Conservation (phyloP, 495 filamentous ascomycete species). For the Podospora appendiculata region DNA sequence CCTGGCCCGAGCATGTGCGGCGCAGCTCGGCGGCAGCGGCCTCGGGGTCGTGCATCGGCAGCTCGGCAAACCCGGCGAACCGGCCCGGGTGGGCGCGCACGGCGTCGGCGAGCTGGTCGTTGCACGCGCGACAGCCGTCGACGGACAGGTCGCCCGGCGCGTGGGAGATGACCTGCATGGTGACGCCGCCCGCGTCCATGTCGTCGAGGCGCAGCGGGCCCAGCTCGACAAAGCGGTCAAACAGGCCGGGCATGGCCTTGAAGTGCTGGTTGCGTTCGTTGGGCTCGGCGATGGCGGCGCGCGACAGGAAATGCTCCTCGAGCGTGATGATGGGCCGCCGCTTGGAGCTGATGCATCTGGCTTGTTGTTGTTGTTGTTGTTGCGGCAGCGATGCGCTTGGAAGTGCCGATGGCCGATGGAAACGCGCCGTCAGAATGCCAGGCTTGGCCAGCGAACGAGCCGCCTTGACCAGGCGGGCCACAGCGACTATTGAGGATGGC, state of each 20-base stretch:
- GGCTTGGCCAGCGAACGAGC: too few relatives aligned
- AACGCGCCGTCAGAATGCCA: too few relatives aligned
- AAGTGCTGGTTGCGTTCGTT: neutral
- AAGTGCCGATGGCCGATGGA: too few relatives aligned
- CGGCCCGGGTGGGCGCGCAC: neutral
- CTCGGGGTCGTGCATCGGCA: neutral
- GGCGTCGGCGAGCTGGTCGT: neutral
- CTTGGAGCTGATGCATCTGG: too few relatives aligned
- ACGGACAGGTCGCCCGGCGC: neutral
- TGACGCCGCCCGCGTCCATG: slow-evolving; percentile 2
- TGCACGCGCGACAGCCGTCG: neutral
- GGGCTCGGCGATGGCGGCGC: neutral
- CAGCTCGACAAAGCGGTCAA: neutral
- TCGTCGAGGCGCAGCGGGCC: neutral
- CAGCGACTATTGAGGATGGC: too few relatives aligned
- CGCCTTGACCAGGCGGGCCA: too few relatives aligned
- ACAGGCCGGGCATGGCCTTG: neutral
- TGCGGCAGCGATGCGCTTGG: too few relatives aligned
- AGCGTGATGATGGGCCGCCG: neutral
- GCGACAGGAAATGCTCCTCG: neutral
- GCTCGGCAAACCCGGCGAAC: neutral
- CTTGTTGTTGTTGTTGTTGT: too few relatives aligned
- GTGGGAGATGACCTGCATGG: neutral
- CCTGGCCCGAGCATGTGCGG: neutral
- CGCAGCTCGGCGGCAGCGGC: neutral